Evolutionary conservation across 108 stramenopile species (phyloP).

Genomic region (Heterococcus sp.): DNA sequence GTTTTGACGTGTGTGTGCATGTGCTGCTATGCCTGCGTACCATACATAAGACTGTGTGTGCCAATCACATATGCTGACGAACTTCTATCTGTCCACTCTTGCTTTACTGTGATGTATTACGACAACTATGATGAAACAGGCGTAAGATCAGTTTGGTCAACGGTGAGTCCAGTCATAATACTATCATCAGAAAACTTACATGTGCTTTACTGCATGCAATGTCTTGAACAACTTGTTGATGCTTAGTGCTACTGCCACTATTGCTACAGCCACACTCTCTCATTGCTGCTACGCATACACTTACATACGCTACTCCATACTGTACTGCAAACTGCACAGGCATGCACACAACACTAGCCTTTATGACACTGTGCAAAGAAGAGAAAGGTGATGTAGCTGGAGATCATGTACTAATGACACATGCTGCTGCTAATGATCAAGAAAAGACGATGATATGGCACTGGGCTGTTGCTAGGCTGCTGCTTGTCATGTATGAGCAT

Average conservation of each 20-base stretch:
- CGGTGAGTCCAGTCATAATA: background rate
- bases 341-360: slow-evolving; percentile 45
- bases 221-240: background rate
- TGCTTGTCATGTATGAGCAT: slow-evolving; percentile 34
- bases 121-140: too few species aligned
- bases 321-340: background rate
- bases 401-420: slow-evolving; percentile 1
- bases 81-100: background rate
- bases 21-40: background rate
- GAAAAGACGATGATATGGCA: slow-evolving; percentile 19
- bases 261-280: background rate
- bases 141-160: too few species aligned
- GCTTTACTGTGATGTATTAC: background rate
- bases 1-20: background rate
- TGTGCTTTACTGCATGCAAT: background rate
- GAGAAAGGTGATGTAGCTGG: slow-evolving; percentile 4
- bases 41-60: background rate
- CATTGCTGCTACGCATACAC: background rate
- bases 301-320: background rate
- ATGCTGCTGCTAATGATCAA: slow-evolving; percentile 4
- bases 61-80: background rate
- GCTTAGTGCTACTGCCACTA: background rate
- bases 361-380: slow-evolving; percentile 32
- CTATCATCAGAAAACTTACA: background rate
- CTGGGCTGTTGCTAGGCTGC: slow-evolving; percentile 42